Percentiles rank a stretch among this genome's conserved stretches.
These are phyloP conservation scores for Dissoconium aciculare DNA, from an alignment of 2,329 filamentous ascomycete species.

Conservation along the genomic window DNA sequence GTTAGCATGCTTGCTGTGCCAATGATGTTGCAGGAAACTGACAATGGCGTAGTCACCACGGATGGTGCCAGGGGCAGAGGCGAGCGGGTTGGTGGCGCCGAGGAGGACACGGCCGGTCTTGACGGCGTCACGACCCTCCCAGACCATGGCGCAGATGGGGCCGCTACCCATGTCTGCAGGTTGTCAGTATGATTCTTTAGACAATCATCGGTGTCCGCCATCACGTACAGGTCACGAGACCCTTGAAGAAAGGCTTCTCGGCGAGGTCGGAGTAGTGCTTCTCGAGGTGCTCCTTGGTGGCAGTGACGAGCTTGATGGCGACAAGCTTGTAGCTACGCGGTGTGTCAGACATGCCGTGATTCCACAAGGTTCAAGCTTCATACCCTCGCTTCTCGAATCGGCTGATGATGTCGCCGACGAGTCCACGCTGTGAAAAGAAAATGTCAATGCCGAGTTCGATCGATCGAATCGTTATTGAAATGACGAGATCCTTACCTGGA, in stretches of 20 bases:
- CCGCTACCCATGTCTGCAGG: constrained; percentile 74
- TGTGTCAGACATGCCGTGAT: too few species aligned
- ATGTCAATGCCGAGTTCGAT: constrained; percentile 5
- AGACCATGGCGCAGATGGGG: constrained; percentile 98
- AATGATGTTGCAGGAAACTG: constrained; percentile 8
- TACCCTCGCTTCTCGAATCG: constrained; percentile 95
- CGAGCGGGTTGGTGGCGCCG: constrained; percentile 96
- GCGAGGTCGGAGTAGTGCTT: constrained; percentile 89
- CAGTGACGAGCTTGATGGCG: constrained; percentile 87
- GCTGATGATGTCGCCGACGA: constrained; percentile 91
- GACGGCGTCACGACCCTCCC: constrained; percentile 97
- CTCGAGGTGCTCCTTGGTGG: constrained; percentile 91
- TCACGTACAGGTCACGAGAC: constrained; percentile 80
- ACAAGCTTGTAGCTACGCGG: constrained; percentile 78
- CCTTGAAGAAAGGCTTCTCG: constrained; percentile 92
- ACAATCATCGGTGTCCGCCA: too few species aligned
- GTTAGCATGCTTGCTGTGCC: constrained; percentile 6
- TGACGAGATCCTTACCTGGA: constrained; percentile 60
- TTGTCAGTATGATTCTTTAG: constrained; percentile 14
- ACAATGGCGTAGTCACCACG: constrained; percentile 80
- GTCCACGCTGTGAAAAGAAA: constrained; percentile 69
- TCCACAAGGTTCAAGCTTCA: too few species aligned
- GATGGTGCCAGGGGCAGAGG: constrained; percentile 92
- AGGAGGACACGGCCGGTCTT: constrained; percentile 96
- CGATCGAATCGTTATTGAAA: too few species aligned